Evolutionary conservation across 2,329 filamentous ascomycete species (phyloP).

Genomic region (Hirsutella thompsonii): DNA sequence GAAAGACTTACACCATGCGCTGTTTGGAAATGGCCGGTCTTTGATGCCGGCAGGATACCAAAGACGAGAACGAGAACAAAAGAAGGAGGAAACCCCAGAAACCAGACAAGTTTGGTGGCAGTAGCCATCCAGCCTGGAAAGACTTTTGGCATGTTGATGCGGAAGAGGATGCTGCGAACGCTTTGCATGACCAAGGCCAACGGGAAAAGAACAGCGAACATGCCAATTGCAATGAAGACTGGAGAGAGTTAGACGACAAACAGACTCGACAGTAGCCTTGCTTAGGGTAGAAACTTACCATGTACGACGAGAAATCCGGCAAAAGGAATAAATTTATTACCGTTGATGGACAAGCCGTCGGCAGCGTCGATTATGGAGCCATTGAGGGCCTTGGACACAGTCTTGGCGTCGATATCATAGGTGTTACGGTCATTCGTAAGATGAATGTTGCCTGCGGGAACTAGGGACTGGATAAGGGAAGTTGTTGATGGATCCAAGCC

Average conservation of each 20-base stretch:
- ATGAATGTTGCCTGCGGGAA: constrained; percentile 10
- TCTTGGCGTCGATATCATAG: constrained; percentile 13
- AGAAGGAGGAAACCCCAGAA: too few species aligned
- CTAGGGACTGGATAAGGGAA: neutral
- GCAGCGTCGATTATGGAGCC: constrained; percentile 3
- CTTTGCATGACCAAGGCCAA: too few species aligned
- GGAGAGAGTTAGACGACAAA: too few species aligned
- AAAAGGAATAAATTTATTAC: neutral
- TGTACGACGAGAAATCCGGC: constrained; percentile 2
- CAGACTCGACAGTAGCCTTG: too few species aligned
- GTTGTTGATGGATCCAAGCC: constrained; percentile 4
- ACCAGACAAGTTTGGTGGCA: too few species aligned
- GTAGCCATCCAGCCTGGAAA: too few species aligned
- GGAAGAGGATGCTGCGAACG: too few species aligned
- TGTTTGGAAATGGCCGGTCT: neutral
- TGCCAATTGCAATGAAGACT: too few species aligned
- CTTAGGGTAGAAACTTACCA: neutral
- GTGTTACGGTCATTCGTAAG: constrained; percentile 13
- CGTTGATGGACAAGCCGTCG: constrained; percentile 3
- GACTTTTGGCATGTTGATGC: too few species aligned
- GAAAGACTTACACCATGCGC: neutral
- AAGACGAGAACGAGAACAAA: too few species aligned
- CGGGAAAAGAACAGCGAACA: too few species aligned
- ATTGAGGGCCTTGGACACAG: constrained; percentile 9
- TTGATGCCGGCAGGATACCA: too few species aligned